These are phyloP conservation scores for Lomentospora prolificans DNA, from an alignment of 2,329 filamentous ascomycete genomes.

Conservation along the genomic window DNA sequence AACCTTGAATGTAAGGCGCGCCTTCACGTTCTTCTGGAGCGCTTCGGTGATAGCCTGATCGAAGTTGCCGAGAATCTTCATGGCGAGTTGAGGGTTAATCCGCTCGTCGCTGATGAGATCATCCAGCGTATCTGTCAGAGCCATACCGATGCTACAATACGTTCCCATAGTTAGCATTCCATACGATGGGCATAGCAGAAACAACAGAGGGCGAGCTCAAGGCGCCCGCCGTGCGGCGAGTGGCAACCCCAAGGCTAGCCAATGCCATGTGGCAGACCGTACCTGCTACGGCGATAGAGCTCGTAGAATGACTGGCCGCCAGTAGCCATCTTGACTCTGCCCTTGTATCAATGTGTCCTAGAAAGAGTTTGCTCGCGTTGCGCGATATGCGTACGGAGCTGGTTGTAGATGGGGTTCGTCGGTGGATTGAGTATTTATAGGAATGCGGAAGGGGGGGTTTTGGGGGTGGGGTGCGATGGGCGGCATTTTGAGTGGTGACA, in stretches of 20 bases:
- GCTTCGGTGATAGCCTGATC: slow-evolving; percentile 89
- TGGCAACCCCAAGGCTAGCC: neutral
- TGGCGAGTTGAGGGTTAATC: slow-evolving; percentile 95
- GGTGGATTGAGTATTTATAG: slow-evolving; percentile 16
- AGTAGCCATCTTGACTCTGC: slow-evolving; percentile 30
- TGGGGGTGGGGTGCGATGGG: slow-evolving; percentile 2
- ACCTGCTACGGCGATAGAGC: slow-evolving; percentile 98
- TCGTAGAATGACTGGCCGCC: slow-evolving; percentile 65
- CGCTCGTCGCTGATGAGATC: slow-evolving; percentile 88
- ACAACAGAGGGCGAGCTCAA: neutral
- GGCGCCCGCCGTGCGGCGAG: no score
- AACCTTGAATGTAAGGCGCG: slow-evolving; percentile 90
- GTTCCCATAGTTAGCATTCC: slow-evolving; percentile 11
- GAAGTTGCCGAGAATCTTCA: slow-evolving; percentile 96
- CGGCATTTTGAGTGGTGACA: neutral
- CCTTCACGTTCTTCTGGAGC: slow-evolving; percentile 84
- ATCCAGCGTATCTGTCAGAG: slow-evolving; percentile 93
- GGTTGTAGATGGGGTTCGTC: neutral
- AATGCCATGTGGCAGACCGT: slow-evolving; percentile 24
- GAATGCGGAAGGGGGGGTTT: slow-evolving; percentile 11
- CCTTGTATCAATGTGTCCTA: neutral
- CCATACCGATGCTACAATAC: slow-evolving; percentile 67
- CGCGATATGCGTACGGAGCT: slow-evolving; percentile 8
- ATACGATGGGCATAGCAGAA: slow-evolving; percentile 12
- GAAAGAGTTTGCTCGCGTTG: neutral